Evolutionary conservation across 2,329 filamentous ascomycete genomes (phyloP).

Genomic region (Nannizziopsis barbatae): DNA sequence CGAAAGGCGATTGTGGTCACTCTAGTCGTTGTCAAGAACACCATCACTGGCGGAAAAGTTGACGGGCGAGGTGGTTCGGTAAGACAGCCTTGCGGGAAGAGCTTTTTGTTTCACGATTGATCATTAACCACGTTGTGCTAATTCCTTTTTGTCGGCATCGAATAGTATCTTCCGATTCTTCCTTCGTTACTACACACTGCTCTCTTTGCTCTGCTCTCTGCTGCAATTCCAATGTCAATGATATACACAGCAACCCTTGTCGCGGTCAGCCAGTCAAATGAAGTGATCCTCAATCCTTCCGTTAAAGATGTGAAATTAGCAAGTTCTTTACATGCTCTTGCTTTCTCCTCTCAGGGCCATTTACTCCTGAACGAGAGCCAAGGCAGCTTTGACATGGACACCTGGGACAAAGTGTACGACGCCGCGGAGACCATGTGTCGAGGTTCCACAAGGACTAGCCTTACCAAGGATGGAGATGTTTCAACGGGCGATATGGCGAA

Average conservation of each 20-base stretch:
- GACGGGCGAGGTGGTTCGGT: conserved; percentile 31
- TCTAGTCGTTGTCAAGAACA: conserved; percentile 31
- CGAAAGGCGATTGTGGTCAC: conserved; percentile 36
- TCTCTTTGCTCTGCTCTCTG: conserved; percentile 66
- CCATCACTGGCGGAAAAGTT: conserved; percentile 22
- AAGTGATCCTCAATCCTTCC: conserved; percentile 50
- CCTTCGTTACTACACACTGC: conserved; percentile 73
- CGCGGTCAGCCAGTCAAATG: conserved; percentile 40
- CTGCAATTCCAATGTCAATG: conserved; percentile 66
- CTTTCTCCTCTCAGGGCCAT: conserved; percentile 62
- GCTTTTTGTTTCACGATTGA: neutral
- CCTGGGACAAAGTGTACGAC: conserved; percentile 62
- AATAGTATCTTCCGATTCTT: conserved; percentile 64
- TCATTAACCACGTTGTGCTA: neutral
- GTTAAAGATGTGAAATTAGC: conserved; percentile 51
- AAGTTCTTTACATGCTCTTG: conserved; percentile 68
- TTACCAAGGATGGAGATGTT: conserved; percentile 17
- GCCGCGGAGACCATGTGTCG: conserved; percentile 57
- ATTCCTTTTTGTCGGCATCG: neutral
- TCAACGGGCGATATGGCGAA: conserved; percentile 32
- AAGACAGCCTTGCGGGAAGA: conserved; percentile 14
- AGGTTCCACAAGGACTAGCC: conserved; percentile 22
- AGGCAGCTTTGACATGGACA: conserved; percentile 61
- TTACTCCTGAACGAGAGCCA: conserved; percentile 71
- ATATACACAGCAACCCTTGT: conserved; percentile 57